Evolutionary conservation across 2,329 filamentous ascomycete species (phyloP), one percentile per base, ranked within the genome.

Genomic region (Calonectria montana): DNA sequence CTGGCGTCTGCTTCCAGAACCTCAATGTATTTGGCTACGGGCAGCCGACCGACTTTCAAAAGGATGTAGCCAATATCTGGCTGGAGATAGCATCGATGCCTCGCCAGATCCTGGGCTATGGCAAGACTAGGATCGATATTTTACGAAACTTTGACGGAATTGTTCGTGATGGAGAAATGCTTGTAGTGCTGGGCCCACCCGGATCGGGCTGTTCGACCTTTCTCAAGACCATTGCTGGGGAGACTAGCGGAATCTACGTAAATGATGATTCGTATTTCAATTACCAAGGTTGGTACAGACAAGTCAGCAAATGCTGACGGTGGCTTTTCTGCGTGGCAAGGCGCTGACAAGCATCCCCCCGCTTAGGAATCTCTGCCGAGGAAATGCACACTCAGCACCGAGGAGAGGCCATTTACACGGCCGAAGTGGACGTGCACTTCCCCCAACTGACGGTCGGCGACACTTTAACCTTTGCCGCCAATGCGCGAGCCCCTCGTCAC

Each of bases 391-490:
- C 70, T 3, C 70, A 72, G 10, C 77, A 78, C 83, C 91, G 93
- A 23, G 94, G 94, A 67, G 94, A 96, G 83, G 93, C 92, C 69
- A 95, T 96, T 80, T 96, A 96, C 84, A 95, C 93, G 0, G 93
- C 93, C 68, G 94, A 96, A 82, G 92, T 94, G 37, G 94, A 96
- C 80, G 91, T 93, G 3, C 93, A 95, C 82, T 95, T 95, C 78
- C 92, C 93, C 5, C 89, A 91, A 82, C 84, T 96, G 76, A 91
- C 89, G 4, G 93, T 95, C 16, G 93, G 93, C 64, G 91, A 95
- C 76, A 96, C 94, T 0, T 86, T 96, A 18, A 91, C 89, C 65
- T 95, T 95, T 73, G 94, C 94, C 23, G 93, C 93, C 10, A 86
- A 89, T 39, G 92, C 93, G 4, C 87, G 92, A 65, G 88, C 91